phyloP scores from a whole-genome alignment of 768 basidiomycete genomes.

The Auriscalpium vulgare region DNA sequence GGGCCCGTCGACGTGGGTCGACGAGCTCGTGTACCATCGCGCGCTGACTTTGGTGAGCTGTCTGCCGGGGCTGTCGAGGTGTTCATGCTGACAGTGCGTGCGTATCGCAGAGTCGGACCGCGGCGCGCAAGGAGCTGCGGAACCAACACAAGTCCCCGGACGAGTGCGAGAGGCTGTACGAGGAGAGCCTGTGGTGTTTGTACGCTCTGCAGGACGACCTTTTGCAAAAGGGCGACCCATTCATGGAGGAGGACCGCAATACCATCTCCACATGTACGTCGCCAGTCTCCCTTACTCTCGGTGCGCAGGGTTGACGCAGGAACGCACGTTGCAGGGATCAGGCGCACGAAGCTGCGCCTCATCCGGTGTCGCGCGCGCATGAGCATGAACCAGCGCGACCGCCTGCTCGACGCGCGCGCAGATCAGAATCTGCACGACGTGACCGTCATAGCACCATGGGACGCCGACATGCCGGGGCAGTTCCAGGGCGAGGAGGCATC shows the following conservation, averaged over 20 bases:
- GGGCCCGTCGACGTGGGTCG: conserved; percentile 77
- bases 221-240: conserved; percentile 73
- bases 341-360: conserved; percentile 76
- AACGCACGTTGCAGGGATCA: conserved; percentile 52
- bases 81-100: not conserved
- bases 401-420: conserved; percentile 66
- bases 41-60: conserved; percentile 73
- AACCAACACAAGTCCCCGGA: conserved; percentile 69
- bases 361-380: conserved; percentile 69
- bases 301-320: conserved; percentile 3
- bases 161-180: conserved; percentile 90
- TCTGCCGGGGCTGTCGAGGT: not conserved
- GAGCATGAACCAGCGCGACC: conserved; percentile 67
- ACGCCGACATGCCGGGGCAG: conserved; percentile 14
- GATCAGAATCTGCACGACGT: conserved; percentile 77
- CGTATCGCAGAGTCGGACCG: conserved; percentile 70
- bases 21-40: conserved; percentile 89
- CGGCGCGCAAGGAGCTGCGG: conserved; percentile 83
- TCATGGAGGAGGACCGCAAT: conserved; percentile 73
- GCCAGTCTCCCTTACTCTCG: not conserved
- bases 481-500: not conserved
- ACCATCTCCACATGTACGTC: conserved; percentile 70
- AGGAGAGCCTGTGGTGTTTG: conserved; percentile 90
- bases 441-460: conserved; percentile 52
- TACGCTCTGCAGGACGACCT: conserved; percentile 89